phyloP scores from a whole-genome alignment of 2,329 filamentous ascomycete genomes.

The Sporothrix brasiliensis region DNA sequence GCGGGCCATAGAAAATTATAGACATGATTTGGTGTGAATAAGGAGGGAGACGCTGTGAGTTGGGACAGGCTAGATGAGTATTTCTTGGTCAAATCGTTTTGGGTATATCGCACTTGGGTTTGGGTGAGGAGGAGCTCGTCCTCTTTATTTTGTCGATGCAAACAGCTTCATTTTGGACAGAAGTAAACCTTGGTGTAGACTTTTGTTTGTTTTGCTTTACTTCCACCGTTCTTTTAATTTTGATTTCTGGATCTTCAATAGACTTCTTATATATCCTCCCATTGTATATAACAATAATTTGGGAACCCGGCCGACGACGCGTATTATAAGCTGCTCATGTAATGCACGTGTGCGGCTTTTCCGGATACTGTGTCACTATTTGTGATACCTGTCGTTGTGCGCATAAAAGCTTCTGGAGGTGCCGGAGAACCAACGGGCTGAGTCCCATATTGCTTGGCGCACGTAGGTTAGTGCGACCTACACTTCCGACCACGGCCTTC shows the following conservation, averaged over 20 bases:
- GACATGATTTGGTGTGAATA: background rate
- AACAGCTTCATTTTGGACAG: conserved; percentile 17
- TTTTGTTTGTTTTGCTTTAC: conserved; percentile 13
- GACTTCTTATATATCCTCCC: background rate
- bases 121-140: background rate
- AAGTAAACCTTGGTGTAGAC: conserved; percentile 20
- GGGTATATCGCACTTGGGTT: conserved; percentile 28
- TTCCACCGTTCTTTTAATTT: background rate
- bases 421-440: too few species aligned
- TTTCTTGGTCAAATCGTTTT: conserved; percentile 13
- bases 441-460: too few species aligned
- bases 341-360: too few species aligned
- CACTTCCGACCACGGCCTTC: too few species aligned
- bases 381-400: background rate
- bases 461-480: too few species aligned
- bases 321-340: too few species aligned
- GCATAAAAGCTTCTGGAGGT: too few species aligned
- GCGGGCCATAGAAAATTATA: background rate
- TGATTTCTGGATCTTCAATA: background rate
- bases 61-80: background rate
- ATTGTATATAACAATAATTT: background rate
- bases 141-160: conserved; percentile 6
- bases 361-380: background rate
- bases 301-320: too few species aligned
- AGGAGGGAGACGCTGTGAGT: conserved; percentile 2